phyloP scores from a whole-genome alignment of 352 stramenopile species.

The Globisporangium yorkense region DNA sequence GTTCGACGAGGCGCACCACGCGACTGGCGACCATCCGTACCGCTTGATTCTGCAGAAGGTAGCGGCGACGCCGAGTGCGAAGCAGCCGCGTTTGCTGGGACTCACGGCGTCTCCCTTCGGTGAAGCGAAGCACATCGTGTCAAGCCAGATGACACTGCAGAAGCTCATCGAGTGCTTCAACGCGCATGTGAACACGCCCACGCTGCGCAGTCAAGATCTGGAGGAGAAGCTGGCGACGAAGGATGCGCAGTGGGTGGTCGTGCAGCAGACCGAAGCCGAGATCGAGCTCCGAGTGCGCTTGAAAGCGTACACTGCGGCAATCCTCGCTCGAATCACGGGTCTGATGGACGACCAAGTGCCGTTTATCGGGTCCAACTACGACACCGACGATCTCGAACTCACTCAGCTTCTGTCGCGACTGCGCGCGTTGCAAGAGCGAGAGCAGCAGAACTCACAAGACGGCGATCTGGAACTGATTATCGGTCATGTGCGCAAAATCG shows the following conservation, averaged over 20 bases:
- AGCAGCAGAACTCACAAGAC: slow-evolving; percentile 2
- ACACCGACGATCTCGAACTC: slow-evolving; percentile 43
- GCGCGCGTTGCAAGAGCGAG: slow-evolving; percentile 15
- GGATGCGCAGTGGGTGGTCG: slow-evolving; percentile 49
- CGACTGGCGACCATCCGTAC: slow-evolving; percentile 57
- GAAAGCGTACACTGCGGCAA: slow-evolving; percentile 38
- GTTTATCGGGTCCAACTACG: slow-evolving; percentile 40
- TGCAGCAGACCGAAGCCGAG: slow-evolving; percentile 31
- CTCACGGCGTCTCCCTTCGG: slow-evolving; percentile 75
- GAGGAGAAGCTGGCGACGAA: slow-evolving; percentile 47
- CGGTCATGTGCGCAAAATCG: slow-evolving; percentile 36
- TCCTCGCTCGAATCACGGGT: slow-evolving; percentile 23
- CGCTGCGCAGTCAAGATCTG: slow-evolving; percentile 37
- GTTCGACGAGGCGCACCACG: slow-evolving; percentile 80
- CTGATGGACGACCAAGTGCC: slow-evolving; percentile 27
- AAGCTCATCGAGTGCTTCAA: slow-evolving; percentile 44
- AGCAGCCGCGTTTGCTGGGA: slow-evolving; percentile 46
- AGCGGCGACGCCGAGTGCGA: slow-evolving; percentile 13
- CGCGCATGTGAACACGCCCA: slow-evolving; percentile 55
- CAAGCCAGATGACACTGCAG: slow-evolving; percentile 25
- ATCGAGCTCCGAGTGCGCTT: slow-evolving; percentile 30
- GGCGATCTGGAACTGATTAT: slow-evolving; percentile 41
- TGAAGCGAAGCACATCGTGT: slow-evolving; percentile 30
- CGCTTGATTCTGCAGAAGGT: slow-evolving; percentile 46
- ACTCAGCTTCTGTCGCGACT: slow-evolving; percentile 47